phyloP scores from a whole-genome alignment of 2,329 filamentous ascomycete species.

The Bertia moriformis region DNA sequence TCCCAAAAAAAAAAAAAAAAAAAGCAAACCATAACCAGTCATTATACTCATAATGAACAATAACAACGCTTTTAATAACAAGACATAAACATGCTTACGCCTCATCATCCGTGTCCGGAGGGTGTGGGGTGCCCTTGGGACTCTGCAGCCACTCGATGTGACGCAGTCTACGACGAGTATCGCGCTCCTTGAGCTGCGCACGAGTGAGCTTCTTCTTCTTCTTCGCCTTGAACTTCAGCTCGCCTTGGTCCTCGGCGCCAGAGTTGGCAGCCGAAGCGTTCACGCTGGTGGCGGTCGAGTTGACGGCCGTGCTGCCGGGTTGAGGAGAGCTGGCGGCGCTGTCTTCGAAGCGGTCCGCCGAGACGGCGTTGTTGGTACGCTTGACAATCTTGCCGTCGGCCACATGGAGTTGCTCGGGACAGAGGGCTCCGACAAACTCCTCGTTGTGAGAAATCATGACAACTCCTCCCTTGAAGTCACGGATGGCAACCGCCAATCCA shows the following conservation, averaged over 20 bases:
- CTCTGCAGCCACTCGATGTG: constrained; percentile 77
- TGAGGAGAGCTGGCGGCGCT: constrained; percentile 8
- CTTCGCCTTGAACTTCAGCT: constrained; percentile 71
- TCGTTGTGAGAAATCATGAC: constrained; percentile 99
- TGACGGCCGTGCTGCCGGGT: constrained; percentile 37
- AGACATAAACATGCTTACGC: too few relatives aligned
- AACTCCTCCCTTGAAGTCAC: constrained; percentile 94
- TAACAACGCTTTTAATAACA: too few relatives aligned
- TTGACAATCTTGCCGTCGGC: constrained; percentile 74
- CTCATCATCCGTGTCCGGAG: constrained; percentile 66
- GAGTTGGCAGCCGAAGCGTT: constrained; percentile 57
- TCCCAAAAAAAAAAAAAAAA: too few relatives aligned
- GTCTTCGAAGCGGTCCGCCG: constrained; percentile 78
- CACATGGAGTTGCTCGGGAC: constrained; percentile 93
- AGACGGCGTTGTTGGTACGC: constrained; percentile 62
- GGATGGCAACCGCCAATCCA: constrained; percentile 90
- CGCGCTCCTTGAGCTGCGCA: constrained; percentile 86
- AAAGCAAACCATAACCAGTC: too few relatives aligned
- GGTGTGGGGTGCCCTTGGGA: constrained; percentile 70
- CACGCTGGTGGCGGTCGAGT: constrained; percentile 36
- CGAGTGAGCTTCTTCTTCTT: constrained; percentile 99
- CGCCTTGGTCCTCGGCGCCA: constrained; percentile 27
- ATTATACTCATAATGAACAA: too few relatives aligned
- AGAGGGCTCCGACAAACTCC: constrained; percentile 90
- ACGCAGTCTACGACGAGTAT: constrained; percentile 71